phyloP scores from a whole-genome alignment of 441 rosid species.

The Pelargonium myrrhifolium region DNA sequence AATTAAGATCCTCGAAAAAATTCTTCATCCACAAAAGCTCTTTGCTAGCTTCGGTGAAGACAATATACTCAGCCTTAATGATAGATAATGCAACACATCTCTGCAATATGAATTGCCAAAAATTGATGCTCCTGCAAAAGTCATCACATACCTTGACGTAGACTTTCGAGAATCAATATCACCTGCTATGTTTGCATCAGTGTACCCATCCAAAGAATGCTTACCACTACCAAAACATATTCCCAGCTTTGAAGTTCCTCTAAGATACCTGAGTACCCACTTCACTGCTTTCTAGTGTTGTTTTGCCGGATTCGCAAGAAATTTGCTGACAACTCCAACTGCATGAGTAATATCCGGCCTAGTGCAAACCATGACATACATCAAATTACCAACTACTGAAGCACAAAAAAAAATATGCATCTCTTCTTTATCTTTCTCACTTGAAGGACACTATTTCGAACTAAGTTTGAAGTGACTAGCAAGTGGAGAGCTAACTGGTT shows the following conservation, averaged over 20 bases:
- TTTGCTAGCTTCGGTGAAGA: background rate
- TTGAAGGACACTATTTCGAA: background rate
- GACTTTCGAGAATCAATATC: constrained; percentile 9
- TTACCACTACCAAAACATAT: background rate
- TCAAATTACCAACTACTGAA: background rate
- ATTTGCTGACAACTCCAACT: no score
- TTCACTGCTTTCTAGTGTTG: background rate
- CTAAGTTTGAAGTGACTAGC: background rate
- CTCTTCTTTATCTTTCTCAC: constrained; percentile 1
- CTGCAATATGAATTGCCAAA: constrained; percentile 1
- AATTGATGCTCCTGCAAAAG: constrained; percentile 1
- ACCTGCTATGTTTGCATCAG: constrained; percentile 4
- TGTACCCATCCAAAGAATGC: background rate
- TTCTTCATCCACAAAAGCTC: constrained; percentile 4
- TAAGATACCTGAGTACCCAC: no score
- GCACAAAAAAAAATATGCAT: background rate
- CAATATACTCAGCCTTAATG: background rate
- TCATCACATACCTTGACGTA: constrained; percentile 1
- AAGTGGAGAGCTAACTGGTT: background rate
- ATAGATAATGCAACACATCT: constrained; percentile 1
- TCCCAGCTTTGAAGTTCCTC: no score
- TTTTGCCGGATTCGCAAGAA: no score
- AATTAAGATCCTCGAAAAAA: background rate
- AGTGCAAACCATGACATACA: no score
- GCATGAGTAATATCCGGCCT: no score